Evolutionary conservation across 768 basidiomycete species (phyloP), one percentile per base, ranked within the genome.

Genomic region (Chalciporus sphaerocephalus): DNA sequence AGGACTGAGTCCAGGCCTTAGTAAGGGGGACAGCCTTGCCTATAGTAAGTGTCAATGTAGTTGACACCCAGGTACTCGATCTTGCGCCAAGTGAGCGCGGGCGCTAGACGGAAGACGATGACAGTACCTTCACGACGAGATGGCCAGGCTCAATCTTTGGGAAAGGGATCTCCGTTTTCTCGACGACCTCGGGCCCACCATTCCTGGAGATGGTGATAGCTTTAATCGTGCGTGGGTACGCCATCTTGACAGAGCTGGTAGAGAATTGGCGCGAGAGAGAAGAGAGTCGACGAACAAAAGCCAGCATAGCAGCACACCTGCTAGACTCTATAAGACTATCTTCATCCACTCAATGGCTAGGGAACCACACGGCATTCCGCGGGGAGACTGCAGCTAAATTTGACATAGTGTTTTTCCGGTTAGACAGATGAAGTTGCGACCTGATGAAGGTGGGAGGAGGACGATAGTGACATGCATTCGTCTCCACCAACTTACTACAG

Each of bases 11-110:
- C 16, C 23, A 34, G 20, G 15, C 21, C n/a, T 15, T 24, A 23
- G n/a, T 40, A 10, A 38, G 18, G 38, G 20, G 16, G 12, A 4
- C 9, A 11, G 30, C 54, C 67, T 63, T 67, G 84, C 79, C 92
- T 74, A 59, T 77, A 81, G 64, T 96, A 94, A 35, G 80, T 82
- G 60, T 89, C 87, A 59, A 87, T 91, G 62, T 87, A 96, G 70
- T 96, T 96, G 56, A 95, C 76, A 6, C 89, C 90, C 8, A 75
- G 69, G 54, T 83, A 92, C 54, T 89, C 80, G 18, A 83, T 72
- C 86, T 85, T 57, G 38, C 27, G 41, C 7, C 13, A 25, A 9
- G 40, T 55, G 17, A 50, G 51, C 12, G 12, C 28, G 23, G 22
- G 18, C n/a, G 20, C 23, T 6, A 21, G 23, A n/a, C 10, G 1